A percentile compares a stretch with the other conserved stretches of the same genome.
phyloP scores from a whole-genome alignment of 2,329 filamentous ascomycete genomes.

The Penicillium nordicum region DNA sequence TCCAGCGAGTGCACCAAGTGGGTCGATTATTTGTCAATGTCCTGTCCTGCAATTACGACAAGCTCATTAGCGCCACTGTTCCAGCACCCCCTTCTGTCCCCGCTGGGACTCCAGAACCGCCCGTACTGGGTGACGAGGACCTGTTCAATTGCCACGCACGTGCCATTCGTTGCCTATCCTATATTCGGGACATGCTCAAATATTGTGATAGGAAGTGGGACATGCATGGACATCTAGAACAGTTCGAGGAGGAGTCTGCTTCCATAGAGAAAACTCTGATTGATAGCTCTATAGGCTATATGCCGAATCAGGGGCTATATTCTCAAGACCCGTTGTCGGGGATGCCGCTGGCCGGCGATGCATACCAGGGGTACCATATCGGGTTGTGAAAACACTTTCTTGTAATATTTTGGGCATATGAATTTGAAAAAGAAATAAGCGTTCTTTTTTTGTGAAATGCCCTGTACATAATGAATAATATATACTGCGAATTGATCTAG shows the following conservation, averaged over 20 bases:
- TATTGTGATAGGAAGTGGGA: constrained; percentile 37
- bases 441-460: constrained; percentile 7
- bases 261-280: constrained; percentile 26
- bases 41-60: constrained; percentile 52
- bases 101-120: constrained; percentile 32
- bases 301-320: constrained; percentile 11
- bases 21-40: constrained; percentile 57
- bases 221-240: constrained; percentile 26
- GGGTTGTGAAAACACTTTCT: neutral
- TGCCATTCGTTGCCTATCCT: constrained; percentile 32
- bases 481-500: neutral
- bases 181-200: constrained; percentile 33
- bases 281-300: constrained; percentile 23
- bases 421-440: neutral
- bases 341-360: constrained; percentile 22
- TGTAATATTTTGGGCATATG: neutral
- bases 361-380: constrained; percentile 18
- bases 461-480: constrained; percentile 6
- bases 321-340: constrained; percentile 10
- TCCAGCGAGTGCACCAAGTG: constrained; percentile 74
- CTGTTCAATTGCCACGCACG: constrained; percentile 35
- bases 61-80: constrained; percentile 34
- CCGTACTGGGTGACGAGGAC: constrained; percentile 29
- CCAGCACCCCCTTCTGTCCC: constrained; percentile 30
- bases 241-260: constrained; percentile 33